These are phyloP conservation scores for Didymellaceae sp. DNA, from an alignment of 2,329 filamentous ascomycete genomes.

Conservation along the genomic window DNA sequence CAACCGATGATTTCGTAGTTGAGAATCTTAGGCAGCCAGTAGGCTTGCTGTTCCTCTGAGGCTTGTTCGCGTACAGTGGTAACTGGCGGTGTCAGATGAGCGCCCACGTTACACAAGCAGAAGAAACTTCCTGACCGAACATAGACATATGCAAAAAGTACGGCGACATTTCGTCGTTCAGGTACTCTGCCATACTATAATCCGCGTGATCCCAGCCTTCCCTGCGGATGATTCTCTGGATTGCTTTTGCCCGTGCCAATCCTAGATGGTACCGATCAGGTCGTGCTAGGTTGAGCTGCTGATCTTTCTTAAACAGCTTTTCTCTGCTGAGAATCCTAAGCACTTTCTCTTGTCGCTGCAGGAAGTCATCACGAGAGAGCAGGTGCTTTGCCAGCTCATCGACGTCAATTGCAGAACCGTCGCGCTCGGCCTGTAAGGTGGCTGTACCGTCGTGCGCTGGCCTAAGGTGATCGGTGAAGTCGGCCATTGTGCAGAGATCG, in stretches of 20 bases:
- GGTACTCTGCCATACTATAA: constrained; percentile 59
- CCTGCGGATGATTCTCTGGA: constrained; percentile 55
- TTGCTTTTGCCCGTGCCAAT: constrained; percentile 59
- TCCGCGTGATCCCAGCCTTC: constrained; percentile 59
- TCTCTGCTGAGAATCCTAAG: constrained; percentile 55
- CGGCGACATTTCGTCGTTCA: constrained; percentile 61
- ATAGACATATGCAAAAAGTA: constrained; percentile 60
- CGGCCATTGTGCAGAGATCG: constrained; percentile 46
- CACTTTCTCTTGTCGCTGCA: constrained; percentile 56
- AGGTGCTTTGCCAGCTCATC: constrained; percentile 56
- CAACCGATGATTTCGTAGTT: constrained; percentile 59
- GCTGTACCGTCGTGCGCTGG: constrained; percentile 56
- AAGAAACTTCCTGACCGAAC: constrained; percentile 50
- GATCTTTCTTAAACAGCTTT: constrained; percentile 58
- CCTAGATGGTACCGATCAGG: constrained; percentile 61
- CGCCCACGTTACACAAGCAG: constrained; percentile 23
- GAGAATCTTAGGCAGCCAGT: constrained; percentile 59
- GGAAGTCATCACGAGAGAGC: constrained; percentile 56
- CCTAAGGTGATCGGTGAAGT: constrained; percentile 59
- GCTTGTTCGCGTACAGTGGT: constrained; percentile 60
- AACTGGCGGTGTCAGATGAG: constrained; percentile 32
- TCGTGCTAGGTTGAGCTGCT: constrained; percentile 59
- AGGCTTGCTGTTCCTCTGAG: constrained; percentile 54
- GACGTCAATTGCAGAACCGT: constrained; percentile 52
- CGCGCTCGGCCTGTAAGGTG: constrained; percentile 55